A percentile compares a stretch with the other conserved stretches of the same genome.
phyloP scores from a whole-genome alignment of 257 asterid species.

The Solanum ossicruentum region DNA sequence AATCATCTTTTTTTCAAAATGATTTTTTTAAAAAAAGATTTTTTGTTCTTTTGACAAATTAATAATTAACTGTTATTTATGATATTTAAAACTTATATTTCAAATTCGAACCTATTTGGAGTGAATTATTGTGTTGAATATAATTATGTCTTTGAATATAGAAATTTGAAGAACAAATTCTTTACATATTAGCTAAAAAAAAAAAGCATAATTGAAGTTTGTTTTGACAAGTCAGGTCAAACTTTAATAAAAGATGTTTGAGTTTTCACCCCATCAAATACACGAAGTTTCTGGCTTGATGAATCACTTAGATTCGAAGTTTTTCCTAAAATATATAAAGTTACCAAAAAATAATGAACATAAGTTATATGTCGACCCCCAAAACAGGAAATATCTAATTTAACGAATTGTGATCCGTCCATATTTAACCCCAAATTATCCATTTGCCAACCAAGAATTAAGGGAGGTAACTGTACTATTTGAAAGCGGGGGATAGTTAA shows the following conservation, averaged over 20 bases:
- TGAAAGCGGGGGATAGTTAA: not conserved
- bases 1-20: too few species aligned
- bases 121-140: too few species aligned
- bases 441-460: not conserved
- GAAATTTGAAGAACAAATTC: too few species aligned
- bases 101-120: too few species aligned
- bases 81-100: too few species aligned
- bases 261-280: not conserved
- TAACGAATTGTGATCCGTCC: not conserved
- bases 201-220: too few species aligned
- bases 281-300: too few species aligned
- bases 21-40: too few species aligned
- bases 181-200: not conserved
- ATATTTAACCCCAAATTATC: not conserved
- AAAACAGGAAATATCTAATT: not conserved
- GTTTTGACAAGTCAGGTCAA: not conserved
- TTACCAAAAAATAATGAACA: too few species aligned
- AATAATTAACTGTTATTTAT: too few species aligned
- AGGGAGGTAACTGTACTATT: not conserved
- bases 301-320: not conserved
- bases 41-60: too few species aligned
- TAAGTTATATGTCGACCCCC: not conserved
- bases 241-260: not conserved
- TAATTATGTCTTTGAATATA: too few species aligned
- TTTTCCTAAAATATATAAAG: not conserved